These are phyloP conservation scores for Arabis alpina DNA, from an alignment of 345 rosid species.

Conservation along the genomic window DNA sequence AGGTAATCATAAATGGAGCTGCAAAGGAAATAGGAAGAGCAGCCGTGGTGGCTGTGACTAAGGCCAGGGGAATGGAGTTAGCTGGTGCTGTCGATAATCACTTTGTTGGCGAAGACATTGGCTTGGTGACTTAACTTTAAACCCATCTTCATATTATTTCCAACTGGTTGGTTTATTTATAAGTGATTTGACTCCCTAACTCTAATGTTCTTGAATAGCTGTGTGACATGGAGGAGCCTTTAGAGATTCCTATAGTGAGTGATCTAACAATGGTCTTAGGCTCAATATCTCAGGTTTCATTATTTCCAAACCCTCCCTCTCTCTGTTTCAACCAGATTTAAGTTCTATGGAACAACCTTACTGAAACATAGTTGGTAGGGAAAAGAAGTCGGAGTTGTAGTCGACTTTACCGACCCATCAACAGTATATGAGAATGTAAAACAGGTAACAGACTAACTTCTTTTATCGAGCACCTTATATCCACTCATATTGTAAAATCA, in stretches of 20 bases:
- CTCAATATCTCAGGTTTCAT: conserved; percentile 88
- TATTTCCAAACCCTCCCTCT: not conserved
- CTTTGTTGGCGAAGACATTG: conserved; percentile 80
- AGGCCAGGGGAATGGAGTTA: conserved; percentile 92
- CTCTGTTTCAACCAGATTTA: conserved; percentile 7
- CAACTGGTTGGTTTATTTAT: conserved; percentile 19
- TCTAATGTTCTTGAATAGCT: conserved; percentile 46
- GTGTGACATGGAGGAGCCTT: conserved; percentile 83
- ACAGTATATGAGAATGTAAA: conserved; percentile 91
- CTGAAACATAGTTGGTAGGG: conserved; percentile 51
- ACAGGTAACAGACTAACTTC: conserved; percentile 54
- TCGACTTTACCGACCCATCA: conserved; percentile 84
- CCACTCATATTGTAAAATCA: not conserved
- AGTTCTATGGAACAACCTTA: not conserved
- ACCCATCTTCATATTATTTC: not conserved
- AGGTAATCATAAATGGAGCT: conserved; percentile 90
- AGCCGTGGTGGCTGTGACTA: conserved; percentile 82
- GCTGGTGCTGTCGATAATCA: conserved; percentile 89
- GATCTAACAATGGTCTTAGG: conserved; percentile 91
- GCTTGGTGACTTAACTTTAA: conserved; percentile 55
- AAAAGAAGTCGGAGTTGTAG: conserved; percentile 80
- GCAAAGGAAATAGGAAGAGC: conserved; percentile 89
- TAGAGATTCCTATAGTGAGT: conserved; percentile 82
- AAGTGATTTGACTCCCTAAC: conserved; percentile 15
- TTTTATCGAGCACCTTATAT: not conserved